A percentile compares a stretch with the other conserved stretches of the same genome.
These are phyloP conservation scores for Cylindrotheca fusiformis DNA, from an alignment of 108 stramenopile species.

Conservation along the genomic window DNA sequence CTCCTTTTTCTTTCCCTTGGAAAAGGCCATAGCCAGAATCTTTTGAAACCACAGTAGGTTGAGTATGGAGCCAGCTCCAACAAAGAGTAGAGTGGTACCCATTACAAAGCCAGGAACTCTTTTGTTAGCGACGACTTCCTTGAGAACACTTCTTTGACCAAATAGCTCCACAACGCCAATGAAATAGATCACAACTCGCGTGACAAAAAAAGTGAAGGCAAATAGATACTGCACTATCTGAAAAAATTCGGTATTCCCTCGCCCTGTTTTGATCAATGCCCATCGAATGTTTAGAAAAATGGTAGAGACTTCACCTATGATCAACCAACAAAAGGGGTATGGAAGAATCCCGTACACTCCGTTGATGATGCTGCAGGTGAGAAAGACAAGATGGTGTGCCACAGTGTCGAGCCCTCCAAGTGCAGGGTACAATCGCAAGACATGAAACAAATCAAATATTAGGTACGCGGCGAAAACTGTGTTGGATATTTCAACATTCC, in stretches of 20 bases:
- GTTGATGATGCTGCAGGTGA: constrained; percentile 10
- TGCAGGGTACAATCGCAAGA: constrained; percentile 3
- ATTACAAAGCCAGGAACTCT: constrained; percentile 1
- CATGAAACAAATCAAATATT: constrained; percentile 8
- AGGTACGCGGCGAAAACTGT: constrained; percentile 9
- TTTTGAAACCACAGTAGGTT: constrained; percentile 4
- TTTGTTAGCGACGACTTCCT: neutral
- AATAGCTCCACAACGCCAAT: constrained; percentile 1
- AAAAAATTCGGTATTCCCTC: neutral
- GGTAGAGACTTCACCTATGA: constrained; percentile 16
- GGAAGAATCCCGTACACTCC: constrained; percentile 5
- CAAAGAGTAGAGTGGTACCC: constrained; percentile 3
- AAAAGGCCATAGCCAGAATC: constrained; percentile 3
- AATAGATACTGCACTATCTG: constrained; percentile 3
- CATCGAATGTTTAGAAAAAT: constrained; percentile 18
- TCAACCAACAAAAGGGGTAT: constrained; percentile 14
- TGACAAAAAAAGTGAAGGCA: constrained; percentile 13
- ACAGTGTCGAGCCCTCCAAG: constrained; percentile 9
- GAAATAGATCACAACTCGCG: constrained; percentile 6
- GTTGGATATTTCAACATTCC: neutral
- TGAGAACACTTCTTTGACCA: neutral
- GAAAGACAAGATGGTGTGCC: constrained; percentile 5
- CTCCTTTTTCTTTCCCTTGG: neutral
- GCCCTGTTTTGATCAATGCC: constrained; percentile 15
- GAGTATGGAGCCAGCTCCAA: constrained; percentile 1